These are phyloP conservation scores for Caloboletus inedulis DNA, from an alignment of 1,284 basidiomycete species.

Conservation along the genomic window DNA sequence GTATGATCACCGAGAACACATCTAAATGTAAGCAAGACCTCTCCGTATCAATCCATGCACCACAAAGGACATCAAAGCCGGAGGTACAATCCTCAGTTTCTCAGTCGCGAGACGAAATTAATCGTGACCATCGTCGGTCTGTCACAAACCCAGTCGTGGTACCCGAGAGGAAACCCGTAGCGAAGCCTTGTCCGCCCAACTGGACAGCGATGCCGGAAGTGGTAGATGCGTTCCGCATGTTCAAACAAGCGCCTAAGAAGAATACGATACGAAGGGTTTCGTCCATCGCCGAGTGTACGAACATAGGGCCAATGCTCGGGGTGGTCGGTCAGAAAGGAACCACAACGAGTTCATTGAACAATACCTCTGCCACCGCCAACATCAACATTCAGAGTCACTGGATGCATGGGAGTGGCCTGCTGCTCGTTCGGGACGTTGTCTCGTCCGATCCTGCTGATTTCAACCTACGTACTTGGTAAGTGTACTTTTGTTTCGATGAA, in stretches of 20 bases:
- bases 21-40: background rate
- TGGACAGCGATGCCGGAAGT: slow-evolving; percentile 23
- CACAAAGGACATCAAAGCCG: background rate
- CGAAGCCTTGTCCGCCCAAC: slow-evolving; percentile 6
- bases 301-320: slow-evolving; percentile 1
- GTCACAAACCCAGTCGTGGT: background rate
- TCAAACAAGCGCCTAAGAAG: slow-evolving; percentile 8
- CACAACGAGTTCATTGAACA: slow-evolving; percentile 18
- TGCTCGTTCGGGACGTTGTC: slow-evolving; percentile 20
- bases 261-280: slow-evolving; percentile 7
- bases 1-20: background rate
- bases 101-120: background rate
- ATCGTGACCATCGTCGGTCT: background rate
- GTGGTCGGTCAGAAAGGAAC: slow-evolving; percentile 17
- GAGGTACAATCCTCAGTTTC: background rate
- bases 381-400: slow-evolving; percentile 1
- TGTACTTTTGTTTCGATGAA: background rate
- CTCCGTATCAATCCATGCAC: slow-evolving; percentile 15
- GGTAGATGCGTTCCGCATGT: slow-evolving; percentile 17
- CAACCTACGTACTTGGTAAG: slow-evolving; percentile 18
- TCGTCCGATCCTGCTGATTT: slow-evolving; percentile 21
- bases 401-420: slow-evolving; percentile 4
- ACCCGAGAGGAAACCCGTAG: background rate
- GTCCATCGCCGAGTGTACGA: slow-evolving; percentile 6
- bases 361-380: slow-evolving; percentile 9